These are phyloP conservation scores for Aspergillus sparsus DNA, from an alignment of 495 filamentous ascomycete species.

Conservation along the genomic window DNA sequence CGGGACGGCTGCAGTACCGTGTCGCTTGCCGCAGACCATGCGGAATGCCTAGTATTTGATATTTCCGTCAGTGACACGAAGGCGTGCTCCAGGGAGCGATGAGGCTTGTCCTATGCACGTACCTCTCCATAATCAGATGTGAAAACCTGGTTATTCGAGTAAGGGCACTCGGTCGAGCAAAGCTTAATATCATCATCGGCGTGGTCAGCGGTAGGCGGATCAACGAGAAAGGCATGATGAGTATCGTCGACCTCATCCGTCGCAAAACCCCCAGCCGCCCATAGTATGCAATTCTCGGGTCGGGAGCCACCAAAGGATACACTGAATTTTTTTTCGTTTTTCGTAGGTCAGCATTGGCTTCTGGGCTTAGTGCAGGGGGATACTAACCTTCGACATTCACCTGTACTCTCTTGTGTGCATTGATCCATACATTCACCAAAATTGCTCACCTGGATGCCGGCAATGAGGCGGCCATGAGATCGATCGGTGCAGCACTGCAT, in stretches of 20 bases:
- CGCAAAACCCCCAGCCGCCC: not conserved
- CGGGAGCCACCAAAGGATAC: not conserved
- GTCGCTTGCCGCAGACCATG: not conserved
- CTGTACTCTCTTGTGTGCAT: not conserved
- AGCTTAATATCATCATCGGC: not conserved
- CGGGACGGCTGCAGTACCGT: not conserved
- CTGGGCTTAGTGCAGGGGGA: not conserved
- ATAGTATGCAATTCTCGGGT: not conserved
- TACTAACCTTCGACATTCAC: not conserved
- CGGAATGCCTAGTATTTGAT: not conserved
- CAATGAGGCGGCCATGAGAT: not conserved
- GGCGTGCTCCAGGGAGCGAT: not conserved
- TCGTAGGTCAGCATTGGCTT: not conserved
- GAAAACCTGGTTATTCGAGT: not conserved
- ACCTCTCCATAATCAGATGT: conserved; percentile 1
- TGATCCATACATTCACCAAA: not conserved
- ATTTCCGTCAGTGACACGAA: not conserved
- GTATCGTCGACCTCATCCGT: not conserved
- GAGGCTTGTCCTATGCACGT: not conserved
- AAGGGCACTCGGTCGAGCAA: not conserved
- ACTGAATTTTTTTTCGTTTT: not conserved
- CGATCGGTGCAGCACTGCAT: conserved; percentile 1
- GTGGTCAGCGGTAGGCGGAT: not conserved
- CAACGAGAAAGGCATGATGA: not conserved
- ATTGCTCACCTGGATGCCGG: not conserved